A percentile compares a stretch with the other conserved stretches of the same genome.
Conservation (phyloP, 129 eudicot species). For the Saposhnikovia divaricata region DNA sequence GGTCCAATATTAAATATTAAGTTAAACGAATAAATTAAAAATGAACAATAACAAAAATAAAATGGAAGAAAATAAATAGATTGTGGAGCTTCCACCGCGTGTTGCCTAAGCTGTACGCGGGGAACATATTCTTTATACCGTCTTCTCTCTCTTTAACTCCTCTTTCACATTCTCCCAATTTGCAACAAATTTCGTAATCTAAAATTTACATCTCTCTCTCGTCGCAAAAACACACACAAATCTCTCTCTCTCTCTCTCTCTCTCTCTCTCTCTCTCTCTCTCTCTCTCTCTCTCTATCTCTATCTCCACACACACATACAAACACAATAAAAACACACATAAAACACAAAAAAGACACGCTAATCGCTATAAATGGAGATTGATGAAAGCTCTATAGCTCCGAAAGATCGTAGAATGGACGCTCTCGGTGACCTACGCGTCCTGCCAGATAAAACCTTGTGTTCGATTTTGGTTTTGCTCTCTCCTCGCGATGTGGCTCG, state of each 20-base stretch:
- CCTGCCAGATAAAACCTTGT: constrained; percentile 41
- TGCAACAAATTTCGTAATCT: not conserved
- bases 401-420: constrained; percentile 38
- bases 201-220: too few species aligned
- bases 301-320: not conserved
- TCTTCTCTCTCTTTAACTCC: not conserved
- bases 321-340: not conserved
- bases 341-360: not conserved
- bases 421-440: constrained; percentile 44
- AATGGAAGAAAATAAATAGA: too few species aligned
- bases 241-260: too few species aligned
- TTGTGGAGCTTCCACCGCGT: not conserved
- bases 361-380: not conserved
- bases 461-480: constrained; percentile 25
- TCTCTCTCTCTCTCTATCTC: not conserved
- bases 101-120: constrained; percentile 5
- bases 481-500: constrained; percentile 39
- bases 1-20: too few species aligned
- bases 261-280: not conserved
- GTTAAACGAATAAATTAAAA: not conserved
- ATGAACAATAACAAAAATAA: too few species aligned
- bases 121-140: not conserved
- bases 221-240: too few species aligned
- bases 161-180: not conserved
- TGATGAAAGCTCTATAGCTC: not conserved